A percentile compares a stretch with the other conserved stretches of the same genome.
phyloP scores from a whole-genome alignment of 148 eudicot species.

The Diospyros lotus region DNA sequence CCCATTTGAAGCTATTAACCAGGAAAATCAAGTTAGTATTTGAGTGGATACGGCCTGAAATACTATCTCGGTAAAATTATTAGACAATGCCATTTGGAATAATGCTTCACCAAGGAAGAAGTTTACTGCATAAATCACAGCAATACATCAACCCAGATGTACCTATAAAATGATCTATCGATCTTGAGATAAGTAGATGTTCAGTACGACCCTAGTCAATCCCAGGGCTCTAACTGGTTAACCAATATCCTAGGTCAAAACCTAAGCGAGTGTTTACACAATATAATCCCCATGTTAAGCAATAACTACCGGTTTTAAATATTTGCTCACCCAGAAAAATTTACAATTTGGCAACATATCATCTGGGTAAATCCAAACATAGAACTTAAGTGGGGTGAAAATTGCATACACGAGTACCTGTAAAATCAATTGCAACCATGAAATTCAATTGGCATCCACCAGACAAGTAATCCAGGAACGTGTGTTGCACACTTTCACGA shows the following conservation, averaged over 20 bases:
- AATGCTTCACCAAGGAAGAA: neutral
- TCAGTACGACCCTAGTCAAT: neutral
- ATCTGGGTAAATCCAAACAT: neutral
- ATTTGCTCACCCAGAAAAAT: no score
- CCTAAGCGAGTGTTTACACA: neutral
- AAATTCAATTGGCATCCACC: constrained; percentile 86
- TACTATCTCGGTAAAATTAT: neutral
- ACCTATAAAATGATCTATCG: neutral
- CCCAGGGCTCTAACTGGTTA: neutral
- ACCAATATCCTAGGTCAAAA: no score
- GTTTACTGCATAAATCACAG: neutral
- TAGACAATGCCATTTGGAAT: no score
- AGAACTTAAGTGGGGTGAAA: neutral
- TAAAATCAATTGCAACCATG: constrained; percentile 99
- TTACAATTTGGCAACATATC: neutral
- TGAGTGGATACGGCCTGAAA: neutral
- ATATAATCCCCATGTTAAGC: neutral
- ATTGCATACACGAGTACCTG: constrained; percentile 45
- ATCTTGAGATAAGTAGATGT: neutral
- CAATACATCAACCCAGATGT: neutral
- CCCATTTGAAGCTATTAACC: constrained; percentile 92
- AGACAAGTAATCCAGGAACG: constrained; percentile 89
- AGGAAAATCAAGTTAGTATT: constrained; percentile 14
- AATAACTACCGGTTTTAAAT: neutral
- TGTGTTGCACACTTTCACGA: constrained; percentile 63